phyloP scores from a whole-genome alignment of 257 asterid species.

The Lantana camara region DNA sequence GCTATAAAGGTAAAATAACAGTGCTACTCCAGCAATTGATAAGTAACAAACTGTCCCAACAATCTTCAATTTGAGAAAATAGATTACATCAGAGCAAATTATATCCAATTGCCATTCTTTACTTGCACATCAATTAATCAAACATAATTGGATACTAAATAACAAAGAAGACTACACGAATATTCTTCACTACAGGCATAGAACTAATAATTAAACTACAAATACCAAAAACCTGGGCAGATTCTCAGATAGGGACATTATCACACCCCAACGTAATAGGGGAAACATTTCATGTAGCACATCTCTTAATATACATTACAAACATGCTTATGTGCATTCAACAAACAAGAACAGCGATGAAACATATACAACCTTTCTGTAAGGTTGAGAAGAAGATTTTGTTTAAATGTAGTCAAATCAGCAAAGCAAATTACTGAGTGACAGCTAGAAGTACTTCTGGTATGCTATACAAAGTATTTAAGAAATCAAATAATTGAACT shows the following conservation, averaged over 20 bases:
- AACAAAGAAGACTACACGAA: neutral
- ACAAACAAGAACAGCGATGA: conserved; percentile 15
- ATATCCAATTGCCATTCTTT: neutral
- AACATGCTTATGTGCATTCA: neutral
- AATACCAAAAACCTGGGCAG: neutral
- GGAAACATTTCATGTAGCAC: too few species aligned
- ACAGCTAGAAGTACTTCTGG: neutral
- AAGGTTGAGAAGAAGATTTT: conserved; percentile 8
- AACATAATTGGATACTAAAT: neutral
- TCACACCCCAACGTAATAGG: neutral
- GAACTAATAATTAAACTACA: neutral
- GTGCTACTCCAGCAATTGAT: neutral
- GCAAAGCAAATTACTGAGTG: conserved; percentile 5
- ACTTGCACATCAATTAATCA: conserved; percentile 5
- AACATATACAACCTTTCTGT: neutral
- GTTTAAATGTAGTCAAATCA: neutral
- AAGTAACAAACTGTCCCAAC: neutral
- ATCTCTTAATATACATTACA: neutral
- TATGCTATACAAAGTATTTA: neutral
- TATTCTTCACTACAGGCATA: neutral
- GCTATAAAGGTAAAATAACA: conserved; percentile 5
- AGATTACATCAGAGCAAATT: neutral
- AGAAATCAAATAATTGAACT: conserved; percentile 34
- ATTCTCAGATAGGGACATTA: neutral
- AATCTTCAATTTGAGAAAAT: conserved; percentile 1